Evolutionary conservation across 345 rosid genomes (phyloP).

Genomic region (Acer negundo): DNA sequence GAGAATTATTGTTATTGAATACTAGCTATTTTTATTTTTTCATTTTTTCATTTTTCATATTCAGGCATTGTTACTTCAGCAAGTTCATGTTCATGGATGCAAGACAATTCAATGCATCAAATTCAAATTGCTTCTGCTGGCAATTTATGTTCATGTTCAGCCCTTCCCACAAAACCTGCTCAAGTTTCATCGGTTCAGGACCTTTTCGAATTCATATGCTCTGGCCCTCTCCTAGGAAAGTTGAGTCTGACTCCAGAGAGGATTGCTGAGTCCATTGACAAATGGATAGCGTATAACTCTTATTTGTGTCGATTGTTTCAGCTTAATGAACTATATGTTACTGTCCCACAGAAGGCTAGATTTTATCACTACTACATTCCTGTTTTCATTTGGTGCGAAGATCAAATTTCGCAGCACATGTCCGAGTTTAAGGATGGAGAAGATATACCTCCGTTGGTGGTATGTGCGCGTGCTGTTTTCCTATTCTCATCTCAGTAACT

Average conservation of each 20-base stretch:
- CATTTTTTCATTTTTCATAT: not conserved
- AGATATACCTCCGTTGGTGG: slow-evolving; percentile 92
- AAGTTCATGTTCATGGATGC: slow-evolving; percentile 58
- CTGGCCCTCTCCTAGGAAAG: slow-evolving; percentile 80
- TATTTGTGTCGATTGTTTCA: slow-evolving; percentile 66
- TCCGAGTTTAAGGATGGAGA: slow-evolving; percentile 68
- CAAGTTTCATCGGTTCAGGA: slow-evolving; percentile 72
- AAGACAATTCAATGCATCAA: slow-evolving; percentile 41
- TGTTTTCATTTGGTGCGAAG: slow-evolving; percentile 92
- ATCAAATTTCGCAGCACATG: slow-evolving; percentile 67
- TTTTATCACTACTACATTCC: slow-evolving; percentile 91
- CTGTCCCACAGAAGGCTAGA: slow-evolving; percentile 71
- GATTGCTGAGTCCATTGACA: slow-evolving; percentile 73
- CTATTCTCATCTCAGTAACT: not conserved
- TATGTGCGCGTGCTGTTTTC: slow-evolving; percentile 24
- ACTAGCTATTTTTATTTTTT: too few species aligned
- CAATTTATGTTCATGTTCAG: slow-evolving; percentile 13
- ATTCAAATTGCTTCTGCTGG: slow-evolving; percentile 14
- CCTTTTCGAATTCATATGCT: slow-evolving; percentile 75
- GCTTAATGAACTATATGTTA: slow-evolving; percentile 70
- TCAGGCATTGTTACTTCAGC: slow-evolving; percentile 39
- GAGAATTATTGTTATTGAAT: not conserved
- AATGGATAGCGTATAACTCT: slow-evolving; percentile 73
- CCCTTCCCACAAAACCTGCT: slow-evolving; percentile 53
- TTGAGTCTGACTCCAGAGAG: slow-evolving; percentile 56